These are phyloP conservation scores for Apocynum venetum DNA, from an alignment of 257 asterid genomes.

Conservation along the genomic window DNA sequence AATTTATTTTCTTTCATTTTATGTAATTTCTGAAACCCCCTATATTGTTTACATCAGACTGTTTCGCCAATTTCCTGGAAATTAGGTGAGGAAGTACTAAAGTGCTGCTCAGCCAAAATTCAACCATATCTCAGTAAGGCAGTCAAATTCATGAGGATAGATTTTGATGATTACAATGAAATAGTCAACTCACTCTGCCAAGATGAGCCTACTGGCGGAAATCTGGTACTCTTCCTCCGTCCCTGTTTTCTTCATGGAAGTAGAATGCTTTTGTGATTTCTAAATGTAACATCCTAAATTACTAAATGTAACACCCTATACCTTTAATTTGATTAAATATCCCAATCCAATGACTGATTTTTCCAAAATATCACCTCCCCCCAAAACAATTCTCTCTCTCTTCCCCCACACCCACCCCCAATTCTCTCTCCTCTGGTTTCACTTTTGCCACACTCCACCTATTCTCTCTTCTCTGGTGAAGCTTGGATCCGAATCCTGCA, in stretches of 20 bases:
- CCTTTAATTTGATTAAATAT: too few relatives aligned
- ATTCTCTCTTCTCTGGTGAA: too few relatives aligned
- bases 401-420: too few relatives aligned
- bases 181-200: constrained; percentile 30
- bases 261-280: not conserved
- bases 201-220: constrained; percentile 17
- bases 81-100: constrained; percentile 31
- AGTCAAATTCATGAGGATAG: constrained; percentile 20
- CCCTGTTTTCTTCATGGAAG: not conserved
- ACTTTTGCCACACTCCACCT: too few relatives aligned
- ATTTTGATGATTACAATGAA: constrained; percentile 19
- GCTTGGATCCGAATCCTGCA: too few relatives aligned
- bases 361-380: too few relatives aligned
- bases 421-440: too few relatives aligned
- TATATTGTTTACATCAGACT: constrained; percentile 23
- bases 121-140: constrained; percentile 31
- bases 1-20: not conserved
- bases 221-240: constrained; percentile 20
- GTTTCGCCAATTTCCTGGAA: constrained; percentile 27
- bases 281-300: too few relatives aligned
- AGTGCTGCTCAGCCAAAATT: constrained; percentile 27
- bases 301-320: too few relatives aligned
- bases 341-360: too few relatives aligned
- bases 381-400: too few relatives aligned
- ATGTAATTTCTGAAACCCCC: constrained; percentile 3